A percentile compares a stretch with the other conserved stretches of the same genome.
Conservation (phyloP, 768 basidiomycete species). For the Mycena albidolilacea region DNA sequence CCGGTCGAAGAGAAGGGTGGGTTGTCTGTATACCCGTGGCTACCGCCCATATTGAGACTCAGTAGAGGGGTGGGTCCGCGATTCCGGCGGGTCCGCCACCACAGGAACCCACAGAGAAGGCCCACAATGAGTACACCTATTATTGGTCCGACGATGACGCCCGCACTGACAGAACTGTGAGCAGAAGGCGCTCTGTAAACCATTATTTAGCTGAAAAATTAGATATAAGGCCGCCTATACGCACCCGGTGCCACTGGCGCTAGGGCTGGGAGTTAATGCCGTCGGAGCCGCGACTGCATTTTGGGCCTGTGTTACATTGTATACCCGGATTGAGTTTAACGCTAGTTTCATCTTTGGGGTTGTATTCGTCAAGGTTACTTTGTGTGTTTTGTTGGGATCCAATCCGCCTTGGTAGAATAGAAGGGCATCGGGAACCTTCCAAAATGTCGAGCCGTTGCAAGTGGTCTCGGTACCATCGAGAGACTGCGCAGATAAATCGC, state of each 20-base stretch:
- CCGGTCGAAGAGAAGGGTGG: background rate
- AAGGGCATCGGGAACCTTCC: slow-evolving; percentile 33
- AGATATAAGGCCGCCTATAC: background rate
- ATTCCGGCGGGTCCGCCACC: slow-evolving; percentile 24
- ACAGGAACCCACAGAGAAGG: slow-evolving; percentile 1
- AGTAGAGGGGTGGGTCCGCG: background rate
- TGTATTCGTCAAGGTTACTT: slow-evolving; percentile 16
- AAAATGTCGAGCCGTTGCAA: slow-evolving; percentile 33
- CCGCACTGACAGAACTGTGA: slow-evolving; percentile 25
- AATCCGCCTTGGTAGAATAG: slow-evolving; percentile 33
- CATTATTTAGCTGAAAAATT: background rate
- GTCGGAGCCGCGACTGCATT: background rate
- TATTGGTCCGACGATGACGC: slow-evolving; percentile 29
- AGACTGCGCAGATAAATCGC: background rate
- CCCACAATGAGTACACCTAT: slow-evolving; percentile 19
- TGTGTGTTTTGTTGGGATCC: slow-evolving; percentile 31
- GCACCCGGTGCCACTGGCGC: slow-evolving; percentile 3
- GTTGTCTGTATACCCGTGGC: background rate
- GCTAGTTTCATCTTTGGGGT: slow-evolving; percentile 15
- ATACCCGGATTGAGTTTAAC: slow-evolving; percentile 29
- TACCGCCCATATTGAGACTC: background rate
- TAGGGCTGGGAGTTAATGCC: background rate
- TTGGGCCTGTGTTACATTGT: background rate
- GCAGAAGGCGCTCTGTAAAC: background rate
- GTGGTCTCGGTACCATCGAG: background rate